These are phyloP conservation scores for Didymella glomerata DNA, from an alignment of 2,329 filamentous ascomycete genomes.

Conservation along the genomic window DNA sequence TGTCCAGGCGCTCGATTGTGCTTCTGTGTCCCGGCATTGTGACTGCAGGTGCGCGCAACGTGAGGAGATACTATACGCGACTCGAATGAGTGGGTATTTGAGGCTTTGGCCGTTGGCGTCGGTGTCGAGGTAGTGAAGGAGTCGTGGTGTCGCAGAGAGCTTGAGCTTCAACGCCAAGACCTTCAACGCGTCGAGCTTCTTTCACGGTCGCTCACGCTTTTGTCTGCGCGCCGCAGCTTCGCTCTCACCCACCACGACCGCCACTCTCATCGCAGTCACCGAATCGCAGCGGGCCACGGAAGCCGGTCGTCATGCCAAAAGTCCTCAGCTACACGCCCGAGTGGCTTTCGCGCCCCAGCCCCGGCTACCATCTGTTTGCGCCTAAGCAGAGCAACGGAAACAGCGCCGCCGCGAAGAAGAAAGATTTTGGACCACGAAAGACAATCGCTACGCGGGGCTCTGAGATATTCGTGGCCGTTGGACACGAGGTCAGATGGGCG, in stretches of 20 bases:
- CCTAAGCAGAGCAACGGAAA: constrained; percentile 54
- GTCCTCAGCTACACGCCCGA: constrained; percentile 84
- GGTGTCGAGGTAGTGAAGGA: constrained; percentile 6
- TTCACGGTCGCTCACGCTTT: constrained; percentile 12
- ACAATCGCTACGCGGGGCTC: constrained; percentile 83
- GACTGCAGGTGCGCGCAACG: not conserved
- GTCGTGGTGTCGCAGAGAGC: constrained; percentile 13
- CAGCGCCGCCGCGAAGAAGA: constrained; percentile 37
- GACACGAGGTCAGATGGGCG: constrained; percentile 91
- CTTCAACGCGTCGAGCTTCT: constrained; percentile 28
- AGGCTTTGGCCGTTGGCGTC: not conserved
- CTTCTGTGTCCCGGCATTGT: constrained; percentile 61
- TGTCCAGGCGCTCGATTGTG: constrained; percentile 92
- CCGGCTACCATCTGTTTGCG: constrained; percentile 80
- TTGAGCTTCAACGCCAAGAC: not conserved
- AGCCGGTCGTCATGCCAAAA: constrained; percentile 73
- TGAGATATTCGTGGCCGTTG: constrained; percentile 87
- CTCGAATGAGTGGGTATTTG: not conserved
- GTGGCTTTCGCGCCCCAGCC: constrained; percentile 82
- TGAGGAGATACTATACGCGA: constrained; percentile 7
- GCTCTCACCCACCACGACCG: constrained; percentile 7
- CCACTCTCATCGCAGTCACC: constrained; percentile 1
- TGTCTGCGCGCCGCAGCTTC: constrained; percentile 17
- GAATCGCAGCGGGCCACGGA: not conserved
- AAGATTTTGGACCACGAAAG: constrained; percentile 55